Evolutionary conservation across 257 asterid species (phyloP).

Genomic region (Capsicum rhomboideum): DNA sequence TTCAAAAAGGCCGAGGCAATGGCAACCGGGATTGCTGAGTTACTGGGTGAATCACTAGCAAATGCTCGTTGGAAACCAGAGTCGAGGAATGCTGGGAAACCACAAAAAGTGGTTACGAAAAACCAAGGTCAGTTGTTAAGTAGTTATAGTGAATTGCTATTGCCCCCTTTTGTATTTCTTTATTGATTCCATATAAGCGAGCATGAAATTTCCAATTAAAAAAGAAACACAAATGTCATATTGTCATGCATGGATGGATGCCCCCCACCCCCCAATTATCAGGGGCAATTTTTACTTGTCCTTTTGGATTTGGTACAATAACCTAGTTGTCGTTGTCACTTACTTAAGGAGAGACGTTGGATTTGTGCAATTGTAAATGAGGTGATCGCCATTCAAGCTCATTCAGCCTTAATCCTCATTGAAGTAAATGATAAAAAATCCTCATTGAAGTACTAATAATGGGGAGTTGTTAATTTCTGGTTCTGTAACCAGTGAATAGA

Average conservation of each 20-base stretch:
- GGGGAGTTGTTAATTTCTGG: neutral
- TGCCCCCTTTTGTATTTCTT: neutral
- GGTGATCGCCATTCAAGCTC: neutral
- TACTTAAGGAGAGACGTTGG: neutral
- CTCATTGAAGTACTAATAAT: neutral
- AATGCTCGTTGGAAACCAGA: slow-evolving; percentile 85
- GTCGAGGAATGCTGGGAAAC: slow-evolving; percentile 44
- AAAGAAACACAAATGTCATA: neutral
- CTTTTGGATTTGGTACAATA: neutral
- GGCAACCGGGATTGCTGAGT: slow-evolving; percentile 77
- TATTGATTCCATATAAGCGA: neutral
- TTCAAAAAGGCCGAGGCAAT: slow-evolving; percentile 70
- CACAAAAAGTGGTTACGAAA: slow-evolving; percentile 44
- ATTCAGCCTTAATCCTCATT: neutral
- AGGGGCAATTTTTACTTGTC: neutral
- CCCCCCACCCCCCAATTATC: neutral
- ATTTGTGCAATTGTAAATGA: neutral
- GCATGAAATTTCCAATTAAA: neutral
- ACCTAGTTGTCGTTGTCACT: neutral
- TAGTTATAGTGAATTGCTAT: slow-evolving; percentile 17
- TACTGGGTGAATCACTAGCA: slow-evolving; percentile 68
- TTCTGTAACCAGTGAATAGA: neutral
- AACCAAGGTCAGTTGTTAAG: slow-evolving; percentile 58
- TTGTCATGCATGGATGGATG: neutral
- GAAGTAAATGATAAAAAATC: neutral